Conservation (phyloP, 371 early-diverging fungal species). For the Mortierella sp. region DNA sequence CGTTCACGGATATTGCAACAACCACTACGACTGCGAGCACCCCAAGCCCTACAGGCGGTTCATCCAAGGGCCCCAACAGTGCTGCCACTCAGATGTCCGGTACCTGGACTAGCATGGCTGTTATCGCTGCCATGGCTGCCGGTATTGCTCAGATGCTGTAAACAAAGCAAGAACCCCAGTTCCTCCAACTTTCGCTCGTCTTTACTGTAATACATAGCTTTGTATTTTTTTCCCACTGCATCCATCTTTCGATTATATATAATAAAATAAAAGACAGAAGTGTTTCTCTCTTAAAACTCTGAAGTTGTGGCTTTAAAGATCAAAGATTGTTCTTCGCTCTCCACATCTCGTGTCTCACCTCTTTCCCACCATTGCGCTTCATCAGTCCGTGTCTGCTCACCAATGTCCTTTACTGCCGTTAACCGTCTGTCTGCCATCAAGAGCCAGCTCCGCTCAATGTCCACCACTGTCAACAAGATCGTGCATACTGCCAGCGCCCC, state of each 20-base stretch:
- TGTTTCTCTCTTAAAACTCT: too few species aligned
- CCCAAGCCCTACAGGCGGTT: conserved; percentile 1
- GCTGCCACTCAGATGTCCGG: conserved; percentile 16
- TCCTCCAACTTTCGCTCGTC: too few species aligned
- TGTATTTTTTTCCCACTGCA: too few species aligned
- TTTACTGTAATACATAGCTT: too few species aligned
- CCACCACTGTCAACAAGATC: conserved; percentile 42
- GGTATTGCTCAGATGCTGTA: conserved; percentile 41
- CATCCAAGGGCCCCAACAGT: conserved; percentile 1
- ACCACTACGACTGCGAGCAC: not conserved
- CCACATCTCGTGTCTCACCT: not conserved
- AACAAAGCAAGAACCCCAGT: not conserved
- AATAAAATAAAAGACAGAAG: not conserved
- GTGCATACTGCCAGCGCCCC: conserved; percentile 73
- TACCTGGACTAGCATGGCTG: conserved; percentile 4
- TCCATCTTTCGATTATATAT: not conserved
- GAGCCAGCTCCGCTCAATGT: conserved; percentile 42
- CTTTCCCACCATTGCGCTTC: not conserved
- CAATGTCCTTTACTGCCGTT: conserved; percentile 32
- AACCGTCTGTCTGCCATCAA: conserved; percentile 41
- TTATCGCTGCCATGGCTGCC: conserved; percentile 22
- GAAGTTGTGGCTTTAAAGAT: too few species aligned
- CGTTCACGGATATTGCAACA: conserved; percentile 41
- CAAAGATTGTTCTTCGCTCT: too few species aligned
- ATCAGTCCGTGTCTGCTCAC: not conserved